A percentile compares a stretch with the other conserved stretches of the same genome.
Conservation (phyloP, 2,329 filamentous ascomycete genomes). For the Aspergillus udagawae region DNA sequence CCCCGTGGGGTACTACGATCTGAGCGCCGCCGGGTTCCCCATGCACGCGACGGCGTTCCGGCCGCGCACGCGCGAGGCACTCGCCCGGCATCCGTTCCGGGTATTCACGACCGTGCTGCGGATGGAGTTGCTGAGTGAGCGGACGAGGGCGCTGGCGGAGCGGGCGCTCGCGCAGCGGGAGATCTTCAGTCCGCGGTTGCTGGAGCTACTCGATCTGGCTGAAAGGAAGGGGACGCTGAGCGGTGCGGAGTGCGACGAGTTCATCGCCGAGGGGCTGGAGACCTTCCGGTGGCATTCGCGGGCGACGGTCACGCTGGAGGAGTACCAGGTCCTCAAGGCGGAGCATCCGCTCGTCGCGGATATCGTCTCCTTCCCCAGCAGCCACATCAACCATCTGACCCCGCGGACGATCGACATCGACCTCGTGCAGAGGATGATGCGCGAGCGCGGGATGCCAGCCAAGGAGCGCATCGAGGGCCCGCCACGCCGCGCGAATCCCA, state of each 20-base stretch:
- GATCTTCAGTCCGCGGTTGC: slow-evolving; percentile 41
- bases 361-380: slow-evolving; percentile 40
- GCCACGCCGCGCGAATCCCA: slow-evolving; percentile 41
- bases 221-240: slow-evolving; percentile 31
- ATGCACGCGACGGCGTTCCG: slow-evolving; percentile 53
- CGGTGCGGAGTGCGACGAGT: slow-evolving; percentile 27
- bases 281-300: slow-evolving; percentile 48
- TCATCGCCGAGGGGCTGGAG: slow-evolving; percentile 44
- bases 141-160: slow-evolving; percentile 30
- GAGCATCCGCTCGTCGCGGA: slow-evolving; percentile 50
- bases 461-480: slow-evolving; percentile 53
- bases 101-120: slow-evolving; percentile 43
- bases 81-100: slow-evolving; percentile 45
- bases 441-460: slow-evolving; percentile 35
- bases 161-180: slow-evolving; percentile 34
- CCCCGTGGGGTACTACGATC: slow-evolving; percentile 52
- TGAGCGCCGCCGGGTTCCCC: slow-evolving; percentile 45
- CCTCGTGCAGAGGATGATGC: slow-evolving; percentile 44
- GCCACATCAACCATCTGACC: slow-evolving; percentile 54
- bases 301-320: slow-evolving; percentile 37
- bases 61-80: slow-evolving; percentile 31
- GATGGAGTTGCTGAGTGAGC: slow-evolving; percentile 38
- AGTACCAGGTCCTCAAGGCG: slow-evolving; percentile 41
- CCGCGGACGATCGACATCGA: slow-evolving; percentile 50
- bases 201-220: slow-evolving; percentile 34